phyloP scores from a whole-genome alignment of 1,284 basidiomycete species.

The Ustilago esculenta region DNA sequence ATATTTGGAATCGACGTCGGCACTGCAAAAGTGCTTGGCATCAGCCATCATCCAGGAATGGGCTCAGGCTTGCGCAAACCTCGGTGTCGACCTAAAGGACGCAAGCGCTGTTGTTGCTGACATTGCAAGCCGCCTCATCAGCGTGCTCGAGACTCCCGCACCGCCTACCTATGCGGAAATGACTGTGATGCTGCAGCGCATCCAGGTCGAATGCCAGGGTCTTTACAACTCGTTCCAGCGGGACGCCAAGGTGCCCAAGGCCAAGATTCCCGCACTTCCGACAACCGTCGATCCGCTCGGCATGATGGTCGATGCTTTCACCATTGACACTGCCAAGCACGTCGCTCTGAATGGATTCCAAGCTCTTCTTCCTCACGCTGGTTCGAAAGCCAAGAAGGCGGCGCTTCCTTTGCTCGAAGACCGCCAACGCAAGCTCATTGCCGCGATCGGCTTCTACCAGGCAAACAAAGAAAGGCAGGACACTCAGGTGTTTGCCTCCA shows the following conservation, averaged over 20 bases:
- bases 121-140: conserved; percentile 75
- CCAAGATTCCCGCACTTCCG: conserved; percentile 82
- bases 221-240: conserved; percentile 82
- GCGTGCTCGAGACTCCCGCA: conserved; percentile 77
- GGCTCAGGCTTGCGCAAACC: conserved; percentile 71
- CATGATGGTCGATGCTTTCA: conserved; percentile 75
- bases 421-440: conserved; percentile 77
- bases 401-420: conserved; percentile 78
- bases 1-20: conserved; percentile 85
- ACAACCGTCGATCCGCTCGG: conserved; percentile 79
- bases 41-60: conserved; percentile 91
- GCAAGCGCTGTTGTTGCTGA: conserved; percentile 27
- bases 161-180: conserved; percentile 91
- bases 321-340: conserved; percentile 79
- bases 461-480: conserved; percentile 88
- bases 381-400: conserved; percentile 78
- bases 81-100: conserved; percentile 34
- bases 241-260: conserved; percentile 85
- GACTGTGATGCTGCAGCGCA: conserved; percentile 80
- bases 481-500: conserved; percentile 84
- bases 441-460: conserved; percentile 83
- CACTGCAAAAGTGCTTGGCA: conserved; percentile 87
- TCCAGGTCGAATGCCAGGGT: conserved; percentile 81
- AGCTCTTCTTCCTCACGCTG: conserved; percentile 70
- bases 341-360: conserved; percentile 79